Evolutionary conservation across 306 rosid species (phyloP).

Genomic region (Arachis hypogaea): DNA sequence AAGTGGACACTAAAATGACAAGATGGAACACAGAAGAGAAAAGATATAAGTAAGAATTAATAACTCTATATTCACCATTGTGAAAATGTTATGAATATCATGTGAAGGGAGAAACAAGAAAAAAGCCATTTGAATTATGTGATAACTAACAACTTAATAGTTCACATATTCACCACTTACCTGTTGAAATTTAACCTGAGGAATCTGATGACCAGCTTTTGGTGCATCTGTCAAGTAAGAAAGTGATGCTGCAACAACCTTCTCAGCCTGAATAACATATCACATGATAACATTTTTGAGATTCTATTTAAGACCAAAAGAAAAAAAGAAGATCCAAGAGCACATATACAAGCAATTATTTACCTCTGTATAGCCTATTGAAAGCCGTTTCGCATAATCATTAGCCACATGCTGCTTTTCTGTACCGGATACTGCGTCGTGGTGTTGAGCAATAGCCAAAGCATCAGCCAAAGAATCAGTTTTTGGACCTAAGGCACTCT

Average conservation of each 20-base stretch:
- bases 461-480: constrained; percentile 82
- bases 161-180: constrained; percentile 40
- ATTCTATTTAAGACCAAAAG: constrained; percentile 3
- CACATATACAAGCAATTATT: constrained; percentile 11
- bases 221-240: constrained; percentile 52
- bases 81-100: not conserved
- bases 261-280: constrained; percentile 64
- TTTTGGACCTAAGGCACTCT: constrained; percentile 60
- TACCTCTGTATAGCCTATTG: constrained; percentile 78
- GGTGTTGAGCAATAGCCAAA: constrained; percentile 88
- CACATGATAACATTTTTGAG: constrained; percentile 27
- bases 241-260: constrained; percentile 69
- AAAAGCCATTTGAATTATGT: not conserved
- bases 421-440: constrained; percentile 90
- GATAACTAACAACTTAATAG: not conserved
- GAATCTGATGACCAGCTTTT: constrained; percentile 42
- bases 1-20: constrained; percentile 53
- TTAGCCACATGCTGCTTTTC: constrained; percentile 76
- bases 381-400: constrained; percentile 85
- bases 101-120: not conserved
- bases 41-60: constrained; percentile 20
- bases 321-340: not conserved
- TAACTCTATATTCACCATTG: not conserved
- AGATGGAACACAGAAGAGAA: constrained; percentile 11
- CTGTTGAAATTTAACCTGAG: constrained; percentile 63